These are phyloP conservation scores for Piper longum DNA, from an alignment of 164 flowering plant genomes.

Conservation along the genomic window DNA sequence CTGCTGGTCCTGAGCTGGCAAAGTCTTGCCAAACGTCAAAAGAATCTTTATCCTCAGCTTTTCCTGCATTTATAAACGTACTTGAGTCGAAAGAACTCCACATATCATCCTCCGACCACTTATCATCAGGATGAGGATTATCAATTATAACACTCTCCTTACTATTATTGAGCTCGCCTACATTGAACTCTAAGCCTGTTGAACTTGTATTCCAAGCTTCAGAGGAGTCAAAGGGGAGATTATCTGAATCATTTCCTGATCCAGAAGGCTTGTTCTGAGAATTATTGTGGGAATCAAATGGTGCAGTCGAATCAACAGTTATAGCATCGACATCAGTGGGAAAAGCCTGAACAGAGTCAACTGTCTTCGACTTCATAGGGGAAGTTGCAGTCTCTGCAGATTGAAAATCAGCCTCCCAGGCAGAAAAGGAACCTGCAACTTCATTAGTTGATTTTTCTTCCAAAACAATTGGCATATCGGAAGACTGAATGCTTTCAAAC, in stretches of 20 bases:
- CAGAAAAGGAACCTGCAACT: slow-evolving; percentile 24
- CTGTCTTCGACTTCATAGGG: slow-evolving; percentile 13
- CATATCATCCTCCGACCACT: slow-evolving; percentile 19
- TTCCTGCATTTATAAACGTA: slow-evolving; percentile 8
- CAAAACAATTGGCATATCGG: slow-evolving; percentile 12
- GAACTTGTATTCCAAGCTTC: slow-evolving; percentile 12
- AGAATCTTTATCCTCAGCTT: slow-evolving; percentile 16
- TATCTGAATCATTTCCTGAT: slow-evolving; percentile 5
- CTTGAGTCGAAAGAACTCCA: slow-evolving; percentile 12
- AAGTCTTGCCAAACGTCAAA: slow-evolving; percentile 41
- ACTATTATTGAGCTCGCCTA: slow-evolving; percentile 3
- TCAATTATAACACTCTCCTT: slow-evolving; percentile 3
- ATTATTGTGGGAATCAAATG: slow-evolving; percentile 11
- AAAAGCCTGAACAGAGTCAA: slow-evolving; percentile 21
- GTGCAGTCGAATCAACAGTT: slow-evolving; percentile 15
- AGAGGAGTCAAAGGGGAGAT: slow-evolving; percentile 19
- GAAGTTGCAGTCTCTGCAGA: slow-evolving; percentile 25
- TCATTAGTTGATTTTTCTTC: slow-evolving; percentile 10
- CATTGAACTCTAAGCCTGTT: not conserved
- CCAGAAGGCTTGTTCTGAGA: slow-evolving; percentile 6
- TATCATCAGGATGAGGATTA: slow-evolving; percentile 7
- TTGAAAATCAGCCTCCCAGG: slow-evolving; percentile 57
- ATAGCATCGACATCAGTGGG: slow-evolving; percentile 13
- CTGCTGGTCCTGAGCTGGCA: slow-evolving; percentile 21
- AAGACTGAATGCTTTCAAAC: slow-evolving; percentile 25